These are phyloP conservation scores for Aspergillus funiculosus DNA, from an alignment of 495 filamentous ascomycete genomes.

Conservation along the genomic window DNA sequence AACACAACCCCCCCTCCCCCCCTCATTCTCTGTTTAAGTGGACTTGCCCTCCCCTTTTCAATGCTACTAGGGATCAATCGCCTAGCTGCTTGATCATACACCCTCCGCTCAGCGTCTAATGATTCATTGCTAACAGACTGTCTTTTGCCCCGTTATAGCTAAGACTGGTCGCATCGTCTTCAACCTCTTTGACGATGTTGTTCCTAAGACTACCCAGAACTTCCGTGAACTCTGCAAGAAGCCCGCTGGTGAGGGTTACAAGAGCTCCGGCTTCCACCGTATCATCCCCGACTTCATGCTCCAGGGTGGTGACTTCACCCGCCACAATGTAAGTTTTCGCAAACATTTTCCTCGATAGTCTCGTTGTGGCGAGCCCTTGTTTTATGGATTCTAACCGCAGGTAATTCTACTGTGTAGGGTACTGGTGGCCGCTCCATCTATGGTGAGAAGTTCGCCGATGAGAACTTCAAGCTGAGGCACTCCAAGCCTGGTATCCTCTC, in stretches of 20 bases:
- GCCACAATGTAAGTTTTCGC: constrained; percentile 65
- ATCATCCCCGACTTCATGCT: constrained; percentile 99
- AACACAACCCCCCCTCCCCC: constrained; percentile 15
- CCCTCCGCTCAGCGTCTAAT: constrained; percentile 2
- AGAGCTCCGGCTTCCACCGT: constrained; percentile 87
- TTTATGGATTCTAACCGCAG: constrained; percentile 12
- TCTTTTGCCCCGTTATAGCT: constrained; percentile 37
- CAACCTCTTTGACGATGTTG: constrained; percentile 77
- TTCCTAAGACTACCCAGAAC: constrained; percentile 93
- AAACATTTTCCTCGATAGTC: background rate
- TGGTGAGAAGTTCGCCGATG: constrained; percentile 93
- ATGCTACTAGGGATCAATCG: constrained; percentile 4
- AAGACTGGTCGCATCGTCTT: constrained; percentile 82
- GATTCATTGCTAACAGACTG: constrained; percentile 5
- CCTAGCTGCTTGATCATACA: background rate
- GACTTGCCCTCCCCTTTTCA: constrained; percentile 11
- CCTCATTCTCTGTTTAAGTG: background rate
- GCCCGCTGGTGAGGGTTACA: constrained; percentile 84
- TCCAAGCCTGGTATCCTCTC: constrained; percentile 81
- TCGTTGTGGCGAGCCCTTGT: no score
- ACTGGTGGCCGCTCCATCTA: constrained; percentile 97
- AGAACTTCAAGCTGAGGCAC: constrained; percentile 88
- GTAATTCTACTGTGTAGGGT: constrained; percentile 37
- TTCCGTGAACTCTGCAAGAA: constrained; percentile 95
- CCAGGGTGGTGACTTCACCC: constrained; percentile 98